Base-by-base conservation (phyloP, 371 early-diverging fungal genomes). In the Thermomucor indicae-seudaticae region DNA sequence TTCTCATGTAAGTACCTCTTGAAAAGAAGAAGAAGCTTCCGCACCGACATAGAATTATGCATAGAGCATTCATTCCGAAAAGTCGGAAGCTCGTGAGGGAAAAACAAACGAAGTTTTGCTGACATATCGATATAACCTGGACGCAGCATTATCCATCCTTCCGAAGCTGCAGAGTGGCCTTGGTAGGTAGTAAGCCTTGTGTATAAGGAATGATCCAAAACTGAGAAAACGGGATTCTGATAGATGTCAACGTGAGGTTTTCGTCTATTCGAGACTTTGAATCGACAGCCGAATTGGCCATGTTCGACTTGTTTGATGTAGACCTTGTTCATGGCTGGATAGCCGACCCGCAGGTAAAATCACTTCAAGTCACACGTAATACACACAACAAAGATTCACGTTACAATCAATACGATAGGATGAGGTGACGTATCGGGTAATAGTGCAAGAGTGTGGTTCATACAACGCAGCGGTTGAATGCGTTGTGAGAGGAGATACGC, bases 271-370 rank as follows among this genome's bases (percentile, higher is more conserved):
- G 74, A 30, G 88, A 81, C 3, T 93, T 96, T 73, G 94, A 88
- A 29, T 55, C 83, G 0, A 88, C 90, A 0, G 78, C 86, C 6
- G 85, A 86, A 45, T 59, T 90, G 10, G 65, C 81, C 6, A 71
- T 95, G 51, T 95, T 95, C 66, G 85, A 88, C 49, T 65, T 89
- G 8, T 93, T 94, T 51, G 63, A 75, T 24, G 86, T 92, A 0
- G 81, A 82, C 31, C 67, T 93, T 12, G 89, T 91, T 17, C 95
- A 95, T 66, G 96, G 96, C 11, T 96, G 95, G 95, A 70, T 87
- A 10, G 87, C 80, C 17, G 90, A 90, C 53, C 87, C 90, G 2
- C 79, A 81, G 52, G 80, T 65, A 57, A 42, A 34, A 45, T 43
- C 6, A 47, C 2, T n/a, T n/a, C n/a, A n/a, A n/a, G n/a, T n/a